Base-by-base conservation (phyloP, 495 filamentous ascomycete species). In the Podospora didyma region DNA sequence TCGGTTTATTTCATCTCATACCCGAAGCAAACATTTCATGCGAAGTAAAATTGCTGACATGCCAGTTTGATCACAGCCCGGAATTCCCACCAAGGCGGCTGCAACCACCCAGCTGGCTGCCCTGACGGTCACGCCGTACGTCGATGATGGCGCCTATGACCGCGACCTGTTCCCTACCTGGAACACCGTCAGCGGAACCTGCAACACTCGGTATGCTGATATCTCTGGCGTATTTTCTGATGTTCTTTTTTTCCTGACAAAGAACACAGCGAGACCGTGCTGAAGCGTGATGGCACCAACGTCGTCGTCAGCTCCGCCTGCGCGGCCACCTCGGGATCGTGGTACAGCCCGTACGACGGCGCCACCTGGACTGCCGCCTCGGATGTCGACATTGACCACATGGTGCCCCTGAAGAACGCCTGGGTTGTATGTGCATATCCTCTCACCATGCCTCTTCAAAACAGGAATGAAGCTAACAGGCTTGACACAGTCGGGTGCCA, bases 321-420 rank as follows among this genome's bases (percentile, higher is more conserved):
- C 63, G 67, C 77, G 4, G 68, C 82, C 0, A 83, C 75, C 4
- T 79, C 73, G 24, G 88, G 88, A 4, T 71, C 67, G 10, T 91
- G 88, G 88, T 69, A 60, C 19, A 83, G 79, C 20, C 83, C 84
- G 1, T 91, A 85, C 64, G 88, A 91, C 59, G 86, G 86, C 1
- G 85, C 72, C 0, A 85, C 75, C 2, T 90, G 87, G 87, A 86
- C 84, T 0, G 69, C 70, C 5, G 75, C 85, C 0, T 79, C 77
- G 7, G 86, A 90, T 67, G 57, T 91, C 2, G 85, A 90, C 60
- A 89, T 91, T 54, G 88, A 91, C 62, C 88, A 91, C 67, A 72
- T 91, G 65, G 86, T 91, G 16, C 87, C 88, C 0, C 63, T 91
- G 44, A 82, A 82, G 61, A 86, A 89, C 65, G 86, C 88, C 7